Conservation (phyloP, 78 protist genomes). For the Pigoraptor vietnamica region DNA sequence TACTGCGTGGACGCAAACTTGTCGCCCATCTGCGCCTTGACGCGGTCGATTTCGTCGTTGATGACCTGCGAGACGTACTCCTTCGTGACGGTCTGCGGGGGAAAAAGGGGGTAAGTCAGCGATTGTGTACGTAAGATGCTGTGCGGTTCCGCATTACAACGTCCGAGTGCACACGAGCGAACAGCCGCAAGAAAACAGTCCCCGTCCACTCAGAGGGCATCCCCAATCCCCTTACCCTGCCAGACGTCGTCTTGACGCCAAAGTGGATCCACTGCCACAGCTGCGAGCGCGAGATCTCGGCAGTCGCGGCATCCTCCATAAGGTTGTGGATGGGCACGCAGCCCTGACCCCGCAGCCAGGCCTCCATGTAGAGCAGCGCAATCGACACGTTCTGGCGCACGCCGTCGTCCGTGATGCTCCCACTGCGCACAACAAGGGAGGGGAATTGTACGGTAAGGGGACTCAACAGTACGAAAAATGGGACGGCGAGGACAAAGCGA, state of each 20-base stretch:
- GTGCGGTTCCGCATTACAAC: background rate
- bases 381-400: slow-evolving; percentile 44
- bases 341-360: slow-evolving; percentile 65
- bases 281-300: slow-evolving; percentile 70
- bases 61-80: background rate
- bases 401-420: slow-evolving; percentile 50
- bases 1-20: background rate
- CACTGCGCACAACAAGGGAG: slow-evolving; percentile 5
- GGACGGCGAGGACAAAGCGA: too few species aligned
- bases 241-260: background rate
- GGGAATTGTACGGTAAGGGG: too few species aligned
- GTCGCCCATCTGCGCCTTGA: background rate
- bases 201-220: background rate
- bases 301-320: slow-evolving; percentile 74
- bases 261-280: slow-evolving; percentile 58
- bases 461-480: too few species aligned
- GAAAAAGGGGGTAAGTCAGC: background rate
- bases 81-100: background rate
- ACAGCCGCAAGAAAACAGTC: background rate
- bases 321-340: slow-evolving; percentile 55
- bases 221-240: background rate
- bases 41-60: background rate
- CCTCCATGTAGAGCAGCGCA: slow-evolving; percentile 47
- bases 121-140: background rate
- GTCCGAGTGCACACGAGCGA: background rate